These are phyloP conservation scores for Mrakia gelida DNA, from an alignment of 768 basidiomycete genomes.

Conservation along the genomic window DNA sequence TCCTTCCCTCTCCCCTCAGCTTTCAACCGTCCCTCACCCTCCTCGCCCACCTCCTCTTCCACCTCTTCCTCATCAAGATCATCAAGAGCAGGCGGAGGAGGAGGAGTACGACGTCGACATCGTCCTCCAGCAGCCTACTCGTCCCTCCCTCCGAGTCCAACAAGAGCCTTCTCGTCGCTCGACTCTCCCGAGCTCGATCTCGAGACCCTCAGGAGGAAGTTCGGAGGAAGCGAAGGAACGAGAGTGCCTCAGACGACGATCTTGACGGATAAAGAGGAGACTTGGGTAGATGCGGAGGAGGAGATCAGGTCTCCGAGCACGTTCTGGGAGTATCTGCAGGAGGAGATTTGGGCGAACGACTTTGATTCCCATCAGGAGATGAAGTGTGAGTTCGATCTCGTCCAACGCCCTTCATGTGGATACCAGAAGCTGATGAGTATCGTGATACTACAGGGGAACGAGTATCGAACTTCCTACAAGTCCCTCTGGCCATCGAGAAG, in stretches of 20 bases:
- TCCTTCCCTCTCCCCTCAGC: slow-evolving; percentile 11
- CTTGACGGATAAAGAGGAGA: background rate
- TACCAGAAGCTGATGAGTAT: too few relatives aligned
- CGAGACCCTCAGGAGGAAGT: slow-evolving; percentile 12
- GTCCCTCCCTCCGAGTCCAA: slow-evolving; percentile 26
- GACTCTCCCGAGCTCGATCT: slow-evolving; percentile 24
- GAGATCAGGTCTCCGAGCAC: slow-evolving; percentile 9
- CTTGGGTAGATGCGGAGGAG: background rate
- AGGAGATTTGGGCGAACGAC: slow-evolving; percentile 85
- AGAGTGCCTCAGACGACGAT: background rate
- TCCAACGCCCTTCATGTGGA: too few relatives aligned
- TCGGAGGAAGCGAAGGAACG: slow-evolving; percentile 1
- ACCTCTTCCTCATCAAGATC: slow-evolving; percentile 10
- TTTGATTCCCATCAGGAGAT: slow-evolving; percentile 89
- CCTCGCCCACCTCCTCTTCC: background rate
- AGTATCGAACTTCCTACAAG: slow-evolving; percentile 89
- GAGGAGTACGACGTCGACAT: background rate
- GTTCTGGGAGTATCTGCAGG: slow-evolving; percentile 84
- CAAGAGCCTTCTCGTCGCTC: slow-evolving; percentile 13
- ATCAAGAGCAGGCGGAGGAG: background rate
- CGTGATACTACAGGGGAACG: slow-evolving; percentile 58
- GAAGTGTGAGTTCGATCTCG: slow-evolving; percentile 53
- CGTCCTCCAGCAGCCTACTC: slow-evolving; percentile 26
- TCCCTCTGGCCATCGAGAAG: slow-evolving; percentile 91
- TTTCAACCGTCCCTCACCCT: background rate